Base-by-base conservation (phyloP, 1,139 yeast genomes). In the Lodderomyces parapsilosis region DNA sequence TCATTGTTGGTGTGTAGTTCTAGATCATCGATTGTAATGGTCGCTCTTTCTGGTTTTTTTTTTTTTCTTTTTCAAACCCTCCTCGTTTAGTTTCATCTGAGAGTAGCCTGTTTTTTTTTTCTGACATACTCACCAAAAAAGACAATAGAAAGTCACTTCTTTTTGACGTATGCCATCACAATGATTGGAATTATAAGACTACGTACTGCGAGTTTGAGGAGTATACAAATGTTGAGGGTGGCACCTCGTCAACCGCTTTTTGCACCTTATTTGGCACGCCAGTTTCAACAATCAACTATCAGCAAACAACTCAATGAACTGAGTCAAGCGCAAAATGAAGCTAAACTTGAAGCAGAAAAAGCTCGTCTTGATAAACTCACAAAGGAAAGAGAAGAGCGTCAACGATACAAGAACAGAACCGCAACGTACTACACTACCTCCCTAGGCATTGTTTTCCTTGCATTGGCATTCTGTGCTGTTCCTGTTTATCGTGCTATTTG, bases 401-500 rank as follows among this genome's bases (percentile, higher is more conserved):
- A 66, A 37, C 60, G 58, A 43, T 60, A 50, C 45, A 59, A 61
- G 41, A 72, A 71, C 57, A 57, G 62, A 41, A 71, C 96, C 0
- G 81, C 87, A 9, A 80, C 85, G 4, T 78, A 84, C 58, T 91
- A 91, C 60, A 71, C 93, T 1, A 69, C 83, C 1, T 83, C 96
- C 20, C 69, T 89, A 34, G 83, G 84, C 11, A 68, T 93, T 23
- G 68, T 83, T 8, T 88, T 89, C 49, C 67, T 89, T 38, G 93
- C 97, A 0, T 69, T 93, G 18, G 77, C 96, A 0, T 93, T 90
- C 63, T 87, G 93, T 9, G 89, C 97, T 1, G 99, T 94, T 9
- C 98, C 99, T 2, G 67, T 94, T 17, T 94, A 94, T 62, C 71
- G 97, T 52, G 91, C 93, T 17, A 75, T 94, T 37, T 94, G 99